phyloP scores from a whole-genome alignment of 768 basidiomycete genomes.

The Neoboletus subvelutipes region DNA sequence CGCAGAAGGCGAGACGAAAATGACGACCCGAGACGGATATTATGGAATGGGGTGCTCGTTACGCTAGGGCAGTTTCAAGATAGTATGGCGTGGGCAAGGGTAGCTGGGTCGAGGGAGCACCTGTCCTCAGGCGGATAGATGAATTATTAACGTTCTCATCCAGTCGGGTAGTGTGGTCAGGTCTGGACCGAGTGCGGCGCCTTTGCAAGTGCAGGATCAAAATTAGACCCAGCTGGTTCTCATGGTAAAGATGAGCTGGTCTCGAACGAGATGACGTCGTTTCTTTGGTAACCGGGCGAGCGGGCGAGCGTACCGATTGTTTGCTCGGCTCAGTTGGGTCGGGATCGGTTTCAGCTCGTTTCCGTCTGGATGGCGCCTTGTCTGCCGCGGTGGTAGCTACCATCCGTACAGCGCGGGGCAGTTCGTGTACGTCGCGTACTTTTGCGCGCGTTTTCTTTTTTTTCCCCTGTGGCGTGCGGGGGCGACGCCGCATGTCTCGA shows the following conservation, averaged over 20 bases:
- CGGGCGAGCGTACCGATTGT: conserved; percentile 2
- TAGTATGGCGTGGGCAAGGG: conserved; percentile 1
- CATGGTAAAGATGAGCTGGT: conserved; percentile 16
- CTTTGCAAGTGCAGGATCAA: no score
- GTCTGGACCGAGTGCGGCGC: background rate
- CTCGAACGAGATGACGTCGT: conserved; percentile 5
- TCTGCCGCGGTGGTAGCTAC: conserved; percentile 5
- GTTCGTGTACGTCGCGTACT: background rate
- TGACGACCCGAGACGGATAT: background rate
- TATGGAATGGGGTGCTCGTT: conserved; percentile 16
- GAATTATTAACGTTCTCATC: background rate
- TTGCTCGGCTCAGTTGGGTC: no score
- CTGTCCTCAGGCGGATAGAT: background rate
- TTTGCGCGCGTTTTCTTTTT: background rate
- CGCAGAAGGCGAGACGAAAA: conserved; percentile 16
- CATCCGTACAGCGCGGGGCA: background rate
- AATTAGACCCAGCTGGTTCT: conserved; percentile 16
- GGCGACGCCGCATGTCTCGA: background rate
- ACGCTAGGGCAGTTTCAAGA: conserved; percentile 12
- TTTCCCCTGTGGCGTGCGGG: conserved; percentile 25
- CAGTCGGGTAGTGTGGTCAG: background rate
- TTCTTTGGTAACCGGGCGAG: conserved; percentile 22
- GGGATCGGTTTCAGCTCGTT: conserved; percentile 13
- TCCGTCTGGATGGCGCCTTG: conserved; percentile 4
- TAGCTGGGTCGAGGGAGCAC: background rate